phyloP scores from a whole-genome alignment of 2,329 filamentous ascomycete species.

The Passalora sequoiae region DNA sequence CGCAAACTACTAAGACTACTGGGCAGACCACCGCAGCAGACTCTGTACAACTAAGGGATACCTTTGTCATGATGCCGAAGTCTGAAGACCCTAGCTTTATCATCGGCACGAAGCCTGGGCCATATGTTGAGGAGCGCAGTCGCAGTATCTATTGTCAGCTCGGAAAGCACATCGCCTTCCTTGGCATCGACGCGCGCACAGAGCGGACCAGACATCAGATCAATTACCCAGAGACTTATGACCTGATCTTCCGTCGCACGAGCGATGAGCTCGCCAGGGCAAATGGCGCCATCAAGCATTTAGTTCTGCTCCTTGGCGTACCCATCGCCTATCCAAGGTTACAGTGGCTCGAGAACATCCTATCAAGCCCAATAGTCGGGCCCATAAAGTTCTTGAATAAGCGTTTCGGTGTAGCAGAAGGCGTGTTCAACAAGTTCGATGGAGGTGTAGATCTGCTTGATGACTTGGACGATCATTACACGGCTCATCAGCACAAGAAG shows the following conservation, averaged over 20 bases:
- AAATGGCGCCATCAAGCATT: slow-evolving; percentile 56
- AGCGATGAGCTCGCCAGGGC: slow-evolving; percentile 47
- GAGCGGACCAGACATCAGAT: slow-evolving; percentile 86
- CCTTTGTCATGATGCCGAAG: slow-evolving; percentile 61
- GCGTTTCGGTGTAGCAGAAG: slow-evolving; percentile 78
- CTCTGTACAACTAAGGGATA: slow-evolving; percentile 65
- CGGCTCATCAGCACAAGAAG: slow-evolving; percentile 81
- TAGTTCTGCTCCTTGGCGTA: slow-evolving; percentile 61
- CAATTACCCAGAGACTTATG: slow-evolving; percentile 69
- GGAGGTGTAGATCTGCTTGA: slow-evolving; percentile 64
- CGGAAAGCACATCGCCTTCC: slow-evolving; percentile 59
- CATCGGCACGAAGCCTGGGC: slow-evolving; percentile 64
- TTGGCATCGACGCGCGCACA: slow-evolving; percentile 57
- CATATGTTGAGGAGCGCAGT: slow-evolving; percentile 53
- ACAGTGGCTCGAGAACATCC: slow-evolving; percentile 94
- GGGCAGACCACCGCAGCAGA: slow-evolving; percentile 54
- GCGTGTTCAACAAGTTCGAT: slow-evolving; percentile 89
- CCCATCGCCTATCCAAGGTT: slow-evolving; percentile 69
- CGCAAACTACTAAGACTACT: slow-evolving; percentile 46
- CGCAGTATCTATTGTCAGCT: slow-evolving; percentile 59
- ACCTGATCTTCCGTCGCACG: slow-evolving; percentile 55
- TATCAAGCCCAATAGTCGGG: slow-evolving; percentile 67
- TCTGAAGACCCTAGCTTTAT: slow-evolving; percentile 69
- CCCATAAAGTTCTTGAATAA: slow-evolving; percentile 87
- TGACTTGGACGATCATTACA: slow-evolving; percentile 70